Conservation (phyloP, 805 yeast genomes). For the Pichia thaimueangensis region DNA sequence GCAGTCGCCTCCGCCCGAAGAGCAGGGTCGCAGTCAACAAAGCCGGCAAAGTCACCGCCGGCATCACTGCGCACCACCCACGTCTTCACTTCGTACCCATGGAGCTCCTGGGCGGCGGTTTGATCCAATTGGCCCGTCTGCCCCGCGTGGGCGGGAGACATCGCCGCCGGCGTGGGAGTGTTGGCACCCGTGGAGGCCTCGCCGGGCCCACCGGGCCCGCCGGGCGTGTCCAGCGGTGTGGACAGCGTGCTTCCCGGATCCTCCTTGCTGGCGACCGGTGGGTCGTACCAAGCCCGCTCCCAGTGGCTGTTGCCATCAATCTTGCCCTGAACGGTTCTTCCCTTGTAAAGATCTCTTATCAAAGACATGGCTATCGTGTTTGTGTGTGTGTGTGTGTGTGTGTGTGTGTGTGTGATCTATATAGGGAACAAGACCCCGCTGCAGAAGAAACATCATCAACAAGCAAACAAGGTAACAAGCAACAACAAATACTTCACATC, state of each 20-base stretch:
- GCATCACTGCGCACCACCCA: constrained; percentile 24
- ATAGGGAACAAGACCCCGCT: constrained; percentile 18
- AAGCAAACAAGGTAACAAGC: too few species aligned
- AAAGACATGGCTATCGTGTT: constrained; percentile 31
- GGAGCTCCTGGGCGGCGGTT: constrained; percentile 26
- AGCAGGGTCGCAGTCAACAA: neutral
- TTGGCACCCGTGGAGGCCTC: too few species aligned
- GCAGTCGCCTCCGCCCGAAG: neutral
- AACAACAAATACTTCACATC: too few species aligned
- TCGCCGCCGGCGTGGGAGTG: too few species aligned
- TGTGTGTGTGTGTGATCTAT: neutral
- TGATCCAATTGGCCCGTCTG: too few species aligned
- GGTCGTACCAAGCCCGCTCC: constrained; percentile 30
- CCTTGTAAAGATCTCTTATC: constrained; percentile 31
- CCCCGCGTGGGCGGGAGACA: too few species aligned
- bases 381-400: neutral
- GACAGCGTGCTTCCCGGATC: neutral
- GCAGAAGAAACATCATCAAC: too few species aligned
- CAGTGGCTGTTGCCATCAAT: constrained; percentile 24
- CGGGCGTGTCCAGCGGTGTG: too few species aligned
- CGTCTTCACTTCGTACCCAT: constrained; percentile 29
- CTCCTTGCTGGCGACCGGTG: constrained; percentile 17
- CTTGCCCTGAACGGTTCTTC: constrained; percentile 17
- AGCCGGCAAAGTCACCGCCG: neutral
- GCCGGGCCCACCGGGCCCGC: too few species aligned